These are phyloP conservation scores for Dothideomycetidae sp. DNA, from an alignment of 2,329 filamentous ascomycete species.

Conservation along the genomic window DNA sequence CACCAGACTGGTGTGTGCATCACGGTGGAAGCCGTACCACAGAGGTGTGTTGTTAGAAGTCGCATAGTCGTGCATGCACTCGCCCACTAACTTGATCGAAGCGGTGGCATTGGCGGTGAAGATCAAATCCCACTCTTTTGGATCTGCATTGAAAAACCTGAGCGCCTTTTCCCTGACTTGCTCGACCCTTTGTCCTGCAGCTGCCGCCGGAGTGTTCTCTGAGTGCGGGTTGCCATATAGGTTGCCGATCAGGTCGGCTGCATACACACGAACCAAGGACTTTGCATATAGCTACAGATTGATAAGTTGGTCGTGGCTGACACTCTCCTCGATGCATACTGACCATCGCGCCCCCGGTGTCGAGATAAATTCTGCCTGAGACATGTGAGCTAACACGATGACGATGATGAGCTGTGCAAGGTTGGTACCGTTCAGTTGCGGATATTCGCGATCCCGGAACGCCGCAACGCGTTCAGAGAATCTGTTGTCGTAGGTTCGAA, in stretches of 20 bases:
- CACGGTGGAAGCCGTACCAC: constrained; percentile 47
- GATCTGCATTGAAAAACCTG: constrained; percentile 44
- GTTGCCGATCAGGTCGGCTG: constrained; percentile 57
- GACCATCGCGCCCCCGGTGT: constrained; percentile 79
- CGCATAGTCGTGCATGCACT: constrained; percentile 42
- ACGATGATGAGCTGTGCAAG: background rate
- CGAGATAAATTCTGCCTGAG: constrained; percentile 47
- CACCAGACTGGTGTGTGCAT: constrained; percentile 46
- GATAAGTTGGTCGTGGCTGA: constrained; percentile 5
- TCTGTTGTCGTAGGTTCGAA: background rate
- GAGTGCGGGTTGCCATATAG: constrained; percentile 60
- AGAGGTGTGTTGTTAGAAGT: constrained; percentile 34
- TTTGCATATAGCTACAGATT: constrained; percentile 48
- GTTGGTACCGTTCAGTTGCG: constrained; percentile 26
- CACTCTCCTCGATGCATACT: constrained; percentile 1
- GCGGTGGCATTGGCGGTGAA: constrained; percentile 50
- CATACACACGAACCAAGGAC: constrained; percentile 66
- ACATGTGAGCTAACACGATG: constrained; percentile 1
- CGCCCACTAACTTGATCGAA: constrained; percentile 47
- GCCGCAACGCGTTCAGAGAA: constrained; percentile 20
- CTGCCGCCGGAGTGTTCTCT: constrained; percentile 43
- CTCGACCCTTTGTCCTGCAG: constrained; percentile 44
- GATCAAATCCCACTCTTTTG: constrained; percentile 45
- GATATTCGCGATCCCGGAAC: constrained; percentile 28
- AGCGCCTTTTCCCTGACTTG: constrained; percentile 40